phyloP scores from a whole-genome alignment of 2,329 filamentous ascomycete species.

The Endocalyx cinctus region DNA sequence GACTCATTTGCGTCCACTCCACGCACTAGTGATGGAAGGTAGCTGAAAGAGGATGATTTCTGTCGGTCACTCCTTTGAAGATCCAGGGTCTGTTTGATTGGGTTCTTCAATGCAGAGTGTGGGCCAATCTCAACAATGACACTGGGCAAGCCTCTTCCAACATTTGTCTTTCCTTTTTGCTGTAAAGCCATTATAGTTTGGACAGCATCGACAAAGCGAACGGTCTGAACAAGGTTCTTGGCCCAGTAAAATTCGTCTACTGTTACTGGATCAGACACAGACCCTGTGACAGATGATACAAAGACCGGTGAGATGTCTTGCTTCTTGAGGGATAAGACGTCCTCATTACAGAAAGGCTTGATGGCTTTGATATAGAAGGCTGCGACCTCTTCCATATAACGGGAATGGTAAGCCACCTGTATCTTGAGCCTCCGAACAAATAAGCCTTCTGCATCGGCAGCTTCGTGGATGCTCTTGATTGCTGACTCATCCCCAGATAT shows the following conservation, averaged over 20 bases:
- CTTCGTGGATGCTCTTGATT: conserved; percentile 14
- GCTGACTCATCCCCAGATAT: conserved; percentile 25
- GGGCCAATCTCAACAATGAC: conserved; percentile 23
- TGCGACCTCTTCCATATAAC: conserved; percentile 24
- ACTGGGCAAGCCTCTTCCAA: no score
- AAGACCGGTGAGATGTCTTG: conserved; percentile 4
- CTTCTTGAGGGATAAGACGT: conserved; percentile 1
- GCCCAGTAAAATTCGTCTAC: conserved; percentile 24
- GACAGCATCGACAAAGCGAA: conserved; percentile 18
- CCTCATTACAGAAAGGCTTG: conserved; percentile 2
- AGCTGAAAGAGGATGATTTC: conserved; percentile 7
- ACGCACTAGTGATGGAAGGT: conserved; percentile 9
- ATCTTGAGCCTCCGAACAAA: conserved; percentile 29
- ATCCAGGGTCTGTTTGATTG: conserved; percentile 15
- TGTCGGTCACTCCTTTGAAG: conserved; percentile 5
- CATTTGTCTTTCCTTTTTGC: no score
- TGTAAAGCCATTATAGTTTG: conserved; percentile 4
- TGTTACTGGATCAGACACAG: conserved; percentile 6
- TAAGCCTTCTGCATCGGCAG: conserved; percentile 9
- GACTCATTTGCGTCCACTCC: conserved; percentile 3
- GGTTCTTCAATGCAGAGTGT: conserved; percentile 19
- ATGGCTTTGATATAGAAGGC: conserved; percentile 16
- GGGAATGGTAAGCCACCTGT: conserved; percentile 33
- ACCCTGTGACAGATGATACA: conserved; percentile 18
- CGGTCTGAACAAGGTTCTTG: conserved; percentile 24